A percentile compares a stretch with the other conserved stretches of the same genome.
Conservation (phyloP, 2,329 filamentous ascomycete species). For the Botryotinia calthae region DNA sequence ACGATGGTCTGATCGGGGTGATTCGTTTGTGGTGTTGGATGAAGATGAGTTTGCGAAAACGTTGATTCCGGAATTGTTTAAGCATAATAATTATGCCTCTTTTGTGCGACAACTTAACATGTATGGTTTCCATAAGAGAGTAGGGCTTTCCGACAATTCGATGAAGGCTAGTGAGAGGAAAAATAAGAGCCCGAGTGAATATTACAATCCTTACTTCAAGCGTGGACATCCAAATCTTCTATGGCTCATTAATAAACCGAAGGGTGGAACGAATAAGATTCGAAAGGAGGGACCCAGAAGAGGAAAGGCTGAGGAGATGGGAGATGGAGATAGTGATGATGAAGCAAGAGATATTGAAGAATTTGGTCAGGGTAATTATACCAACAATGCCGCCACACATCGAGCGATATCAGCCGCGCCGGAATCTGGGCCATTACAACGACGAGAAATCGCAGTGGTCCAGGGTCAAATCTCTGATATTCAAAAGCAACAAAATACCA, state of each 20-base stretch:
- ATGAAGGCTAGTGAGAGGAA: slow-evolving; percentile 97
- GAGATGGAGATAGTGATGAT: slow-evolving; percentile 70
- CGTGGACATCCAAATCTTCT: slow-evolving; percentile 87
- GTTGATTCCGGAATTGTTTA: slow-evolving; percentile 72
- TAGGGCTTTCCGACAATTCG: slow-evolving; percentile 90
- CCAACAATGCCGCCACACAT: slow-evolving; percentile 45
- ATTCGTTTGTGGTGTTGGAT: slow-evolving; percentile 94
- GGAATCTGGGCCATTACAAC: slow-evolving; percentile 49
- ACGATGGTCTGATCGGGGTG: slow-evolving; percentile 93
- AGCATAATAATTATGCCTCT: slow-evolving; percentile 76
- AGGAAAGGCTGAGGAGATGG: slow-evolving; percentile 60
- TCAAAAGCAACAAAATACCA: slow-evolving; percentile 81
- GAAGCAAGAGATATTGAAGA: slow-evolving; percentile 48
- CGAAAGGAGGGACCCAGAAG: slow-evolving; percentile 49
- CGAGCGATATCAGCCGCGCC: slow-evolving; percentile 40
- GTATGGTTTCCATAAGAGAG: slow-evolving; percentile 67
- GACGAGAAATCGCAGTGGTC: slow-evolving; percentile 74
- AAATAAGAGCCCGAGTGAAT: slow-evolving; percentile 97
- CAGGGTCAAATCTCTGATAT: slow-evolving; percentile 78
- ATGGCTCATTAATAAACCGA: slow-evolving; percentile 96
- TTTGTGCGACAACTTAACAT: slow-evolving; percentile 71
- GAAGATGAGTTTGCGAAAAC: slow-evolving; percentile 84
- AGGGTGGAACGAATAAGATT: slow-evolving; percentile 60
- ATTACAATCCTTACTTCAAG: slow-evolving; percentile 94
- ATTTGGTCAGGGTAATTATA: slow-evolving; percentile 30